These are phyloP conservation scores for Grigorovia transvaalensis DNA, from an alignment of 805 yeast genomes.

Conservation along the genomic window DNA sequence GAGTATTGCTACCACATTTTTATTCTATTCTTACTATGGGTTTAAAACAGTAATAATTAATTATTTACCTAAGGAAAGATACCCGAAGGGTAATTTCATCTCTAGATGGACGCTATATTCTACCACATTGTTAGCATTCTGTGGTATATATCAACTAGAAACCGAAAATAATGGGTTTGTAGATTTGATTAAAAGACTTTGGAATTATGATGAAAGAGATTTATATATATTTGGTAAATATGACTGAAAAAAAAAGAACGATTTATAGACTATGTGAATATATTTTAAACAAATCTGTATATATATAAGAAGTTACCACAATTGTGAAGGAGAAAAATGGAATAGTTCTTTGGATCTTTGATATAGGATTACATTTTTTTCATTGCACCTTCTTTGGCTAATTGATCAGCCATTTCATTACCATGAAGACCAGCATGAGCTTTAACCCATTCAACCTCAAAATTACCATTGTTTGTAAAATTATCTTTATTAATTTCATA, in stretches of 20 bases:
- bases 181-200: slow-evolving; percentile 33
- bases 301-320: too few species aligned
- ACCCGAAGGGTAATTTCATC: slow-evolving; percentile 49
- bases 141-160: slow-evolving; percentile 64
- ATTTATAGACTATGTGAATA: too few species aligned
- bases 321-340: too few species aligned
- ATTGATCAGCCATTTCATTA: slow-evolving; percentile 63
- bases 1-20: slow-evolving; percentile 40
- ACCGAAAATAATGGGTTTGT: slow-evolving; percentile 54
- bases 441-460: slow-evolving; percentile 49
- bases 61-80: slow-evolving; percentile 67
- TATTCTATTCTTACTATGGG: slow-evolving; percentile 61
- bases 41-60: slow-evolving; percentile 70
- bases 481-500: slow-evolving; percentile 23
- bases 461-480: slow-evolving; percentile 27
- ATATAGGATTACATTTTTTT: slow-evolving; percentile 3
- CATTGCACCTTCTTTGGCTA: slow-evolving; percentile 61
- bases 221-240: slow-evolving; percentile 19
- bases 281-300: too few species aligned
- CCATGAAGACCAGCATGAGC: slow-evolving; percentile 68
- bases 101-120: slow-evolving; percentile 52
- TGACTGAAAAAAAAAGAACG: slow-evolving; percentile 1
- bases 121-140: slow-evolving; percentile 56
- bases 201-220: slow-evolving; percentile 29
- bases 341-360: neutral